Evolutionary conservation across 139 green algal genomes (phyloP), one percentile per base, ranked within the genome.

Genomic region (Trebouxia sp.): DNA sequence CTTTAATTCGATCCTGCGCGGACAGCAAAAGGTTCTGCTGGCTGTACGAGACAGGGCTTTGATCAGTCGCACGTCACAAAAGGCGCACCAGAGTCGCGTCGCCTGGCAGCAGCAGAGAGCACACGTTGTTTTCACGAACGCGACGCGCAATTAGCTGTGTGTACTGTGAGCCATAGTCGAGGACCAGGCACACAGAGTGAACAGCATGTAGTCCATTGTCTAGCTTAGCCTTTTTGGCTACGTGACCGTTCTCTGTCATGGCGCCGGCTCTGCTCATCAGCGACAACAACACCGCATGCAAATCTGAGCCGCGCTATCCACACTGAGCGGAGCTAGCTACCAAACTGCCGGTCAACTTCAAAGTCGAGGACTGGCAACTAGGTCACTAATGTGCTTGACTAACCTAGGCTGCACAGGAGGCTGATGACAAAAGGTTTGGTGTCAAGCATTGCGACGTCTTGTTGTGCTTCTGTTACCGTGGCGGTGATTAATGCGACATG

Each of bases 131-230:
- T 83, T 99, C 97, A 58, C 97, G 88, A 22, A 99, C 87, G 0
- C 97, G 87, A 39, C 97, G 86, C 0, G 94, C 91, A 80, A 99
- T 99, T 0, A 99, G 92, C 88, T 99, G 97, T 0, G 95, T 99
- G 86, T 99, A 99, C 82, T 99, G 96, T 1, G 90, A 97, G 22
- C 97, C 94, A 82, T 95, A 98, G 80, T 98, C 94, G 24, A 98
- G 84, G 53, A 98, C 90, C 41, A 96, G 51, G 37, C 82, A 86
- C 6, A 88, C 81, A 35, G 69, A 77, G 45, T 79, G 72, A 41
- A 55, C 72, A 20, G 45, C 32, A 67, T 81, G 75, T n/a, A 81
- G 53, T 17, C 35, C 53, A 20, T 72, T 43, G 24, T 78, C 67
- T 6, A 83, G 37, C 48, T 65, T 65, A n/a, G 66, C 35, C 38